Evolutionary conservation across 192 early-diverging fungal genomes (phyloP).

Genomic region (Umbelopsis sp.): DNA sequence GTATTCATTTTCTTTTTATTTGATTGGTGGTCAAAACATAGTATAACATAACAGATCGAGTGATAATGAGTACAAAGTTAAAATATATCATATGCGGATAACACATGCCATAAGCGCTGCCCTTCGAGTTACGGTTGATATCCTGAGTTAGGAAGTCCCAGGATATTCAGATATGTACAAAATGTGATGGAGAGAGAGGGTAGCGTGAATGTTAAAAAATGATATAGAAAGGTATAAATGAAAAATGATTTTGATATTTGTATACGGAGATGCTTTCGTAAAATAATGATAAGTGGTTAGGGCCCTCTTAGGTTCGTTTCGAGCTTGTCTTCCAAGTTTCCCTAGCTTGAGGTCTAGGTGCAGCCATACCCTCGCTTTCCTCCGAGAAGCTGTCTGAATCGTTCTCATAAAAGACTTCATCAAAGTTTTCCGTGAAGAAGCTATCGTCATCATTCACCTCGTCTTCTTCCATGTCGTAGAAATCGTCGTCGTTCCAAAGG

Average conservation of each 20-base stretch:
- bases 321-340: constrained; percentile 19
- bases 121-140: too few relatives aligned
- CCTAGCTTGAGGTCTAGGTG: background rate
- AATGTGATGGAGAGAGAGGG: too few relatives aligned
- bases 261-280: background rate
- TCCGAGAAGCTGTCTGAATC: constrained; percentile 22
- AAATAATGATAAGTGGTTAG: background rate
- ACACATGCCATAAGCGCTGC: too few relatives aligned
- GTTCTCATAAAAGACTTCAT: constrained; percentile 27
- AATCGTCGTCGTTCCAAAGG: constrained; percentile 14
- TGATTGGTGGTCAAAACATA: too few relatives aligned
- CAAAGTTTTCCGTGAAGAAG: constrained; percentile 17
- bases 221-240: background rate
- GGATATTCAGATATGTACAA: too few relatives aligned
- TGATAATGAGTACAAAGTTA: too few relatives aligned
- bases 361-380: background rate
- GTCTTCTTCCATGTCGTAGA: constrained; percentile 15
- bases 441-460: background rate
- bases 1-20: background rate
- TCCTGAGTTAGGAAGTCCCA: too few relatives aligned
- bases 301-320: background rate
- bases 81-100: too few relatives aligned
- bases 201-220: too few relatives aligned
- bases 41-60: too few relatives aligned
- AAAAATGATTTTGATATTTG: background rate